Evolutionary conservation across 2,329 filamentous ascomycete species (phyloP), one percentile per base, ranked within the genome.

Genomic region (Teratosphaeria pseudoeucalypti): DNA sequence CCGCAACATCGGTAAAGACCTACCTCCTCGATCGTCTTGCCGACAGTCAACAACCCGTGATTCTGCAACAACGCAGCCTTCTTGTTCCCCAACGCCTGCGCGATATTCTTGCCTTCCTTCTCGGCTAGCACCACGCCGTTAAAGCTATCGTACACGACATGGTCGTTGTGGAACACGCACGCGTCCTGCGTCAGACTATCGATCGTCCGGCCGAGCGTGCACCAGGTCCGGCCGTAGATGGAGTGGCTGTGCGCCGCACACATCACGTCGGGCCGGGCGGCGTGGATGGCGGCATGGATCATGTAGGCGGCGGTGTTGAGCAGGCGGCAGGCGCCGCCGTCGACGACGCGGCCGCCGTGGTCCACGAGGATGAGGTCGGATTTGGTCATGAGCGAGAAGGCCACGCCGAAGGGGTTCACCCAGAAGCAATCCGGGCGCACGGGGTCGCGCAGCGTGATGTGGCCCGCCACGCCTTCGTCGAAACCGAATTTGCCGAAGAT

Each of bases 231-330:
- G 1, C 78, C 78, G 56, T 76, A 76, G 10, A 75, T 73, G n/a
- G 68, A 73, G 65, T 80, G 78, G 37, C 68, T 71, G 63, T 80
- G 78, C 37, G 74, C 75, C 0, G 76, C 78, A 29, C 75, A 76
- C 53, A 74, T 69, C 6, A 79, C 70, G 58, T 80, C 77, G 3
- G 77, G 77, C 11, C 78, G 69, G 1, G 71, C 71, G 12, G 70
- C 59, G 60, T 77, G 75, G 54, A 77, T 71, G 1, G 73, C 73
- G 4, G 67, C 66, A 63, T 79, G 78, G 55, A 79, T 80, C 67
- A 76, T 75, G 64, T 77, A 79, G 0, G 75, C 78, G 0, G 78
- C 77, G 0, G 72, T 72, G 61, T 80, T 79, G 43, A 78, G 69
- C 9, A 73, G 64, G 14, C 71, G 69, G 58, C 69, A 65, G 27